Base-by-base conservation (phyloP, 176 grass and related monocot genomes). In the Triticum turgidum region DNA sequence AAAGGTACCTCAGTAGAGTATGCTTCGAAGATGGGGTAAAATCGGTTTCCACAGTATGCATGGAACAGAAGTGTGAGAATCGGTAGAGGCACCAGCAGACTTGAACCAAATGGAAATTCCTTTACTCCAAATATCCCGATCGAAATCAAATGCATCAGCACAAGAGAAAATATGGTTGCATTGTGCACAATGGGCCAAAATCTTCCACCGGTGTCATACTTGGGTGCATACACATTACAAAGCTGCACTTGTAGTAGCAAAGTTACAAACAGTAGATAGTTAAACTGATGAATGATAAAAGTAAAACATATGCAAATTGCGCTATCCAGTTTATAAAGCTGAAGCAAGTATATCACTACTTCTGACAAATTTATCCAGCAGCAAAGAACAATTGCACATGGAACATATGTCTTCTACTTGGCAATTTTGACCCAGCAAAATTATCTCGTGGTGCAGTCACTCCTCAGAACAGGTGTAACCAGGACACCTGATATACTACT, bases 181-280 rank as follows among this genome's bases (percentile, higher is more conserved):
- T 75, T 91, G 83, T 97, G 97, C 68, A 99, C 94, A 20, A 91
- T 66, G 0, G 94, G 92, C 97, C 97, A 99, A 89, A 99, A 99
- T 82, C 74, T 91, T 75, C 97, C 97, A 83, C 94, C 92, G 69
- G 97, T 94, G 27, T 99, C 97, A 85, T 99, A 99, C 87, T 97
- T 93, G 3, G 97, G 94, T 1, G 34, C 80, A 76, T 97, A 96
- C 22, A 99, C 89, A 71, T 97, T 94, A 65, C 92, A 77, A 82
- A 97, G 97, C 97, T 99, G 92, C 83, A 91, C 61, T 89, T 66
- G 17, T 71, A 82, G 9, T 21, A 67, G 81, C 45, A 37, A 92
- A 88, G 41, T 78, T 44, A 78, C 29, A 72, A 49, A 76, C 21
- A 70, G 14, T 45, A 65, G 45, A 84, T 20, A 68, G 65, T 11